Percentiles rank a stretch among this genome's conserved stretches.
Evolutionary conservation across 2,329 filamentous ascomycete genomes (phyloP).

Genomic region (Xylaria sp.): DNA sequence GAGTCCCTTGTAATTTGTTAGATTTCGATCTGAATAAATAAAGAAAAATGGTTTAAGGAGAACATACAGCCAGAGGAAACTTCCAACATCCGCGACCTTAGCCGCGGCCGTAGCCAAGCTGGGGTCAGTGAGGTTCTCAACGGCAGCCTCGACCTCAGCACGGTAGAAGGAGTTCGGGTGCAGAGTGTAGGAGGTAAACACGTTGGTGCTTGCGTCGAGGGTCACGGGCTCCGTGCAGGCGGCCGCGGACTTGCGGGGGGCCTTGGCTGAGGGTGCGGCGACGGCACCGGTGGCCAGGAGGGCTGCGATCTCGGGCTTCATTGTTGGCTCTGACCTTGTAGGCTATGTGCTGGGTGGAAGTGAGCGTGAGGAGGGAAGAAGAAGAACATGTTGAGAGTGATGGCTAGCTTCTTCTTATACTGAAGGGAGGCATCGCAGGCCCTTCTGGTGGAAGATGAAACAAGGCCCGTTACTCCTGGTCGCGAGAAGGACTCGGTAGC

Average conservation of each 20-base stretch:
- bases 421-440: no score
- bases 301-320: conserved; percentile 29
- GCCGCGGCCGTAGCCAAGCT: conserved; percentile 51
- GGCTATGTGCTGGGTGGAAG: conserved; percentile 19
- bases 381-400: conserved; percentile 15
- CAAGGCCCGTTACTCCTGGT: conserved; percentile 27
- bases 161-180: conserved; percentile 33
- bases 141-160: conserved; percentile 27
- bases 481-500: conserved; percentile 29
- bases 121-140: conserved; percentile 32
- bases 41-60: neutral
- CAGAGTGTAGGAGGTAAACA: conserved; percentile 29
- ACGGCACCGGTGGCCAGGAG: conserved; percentile 28
- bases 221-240: conserved; percentile 29
- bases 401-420: conserved; percentile 25
- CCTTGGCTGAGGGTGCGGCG: conserved; percentile 27
- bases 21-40: neutral
- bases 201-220: conserved; percentile 31
- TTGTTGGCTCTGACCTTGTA: conserved; percentile 25
- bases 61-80: conserved; percentile 49
- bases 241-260: conserved; percentile 18
- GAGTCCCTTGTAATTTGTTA: conserved; percentile 39
- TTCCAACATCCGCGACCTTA: conserved; percentile 49
- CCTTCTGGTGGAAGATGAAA: conserved; percentile 27
- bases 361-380: conserved; percentile 22